These are phyloP conservation scores for Alloteropsis semialata DNA, from an alignment of 176 grass and related monocot genomes.

Conservation along the genomic window DNA sequence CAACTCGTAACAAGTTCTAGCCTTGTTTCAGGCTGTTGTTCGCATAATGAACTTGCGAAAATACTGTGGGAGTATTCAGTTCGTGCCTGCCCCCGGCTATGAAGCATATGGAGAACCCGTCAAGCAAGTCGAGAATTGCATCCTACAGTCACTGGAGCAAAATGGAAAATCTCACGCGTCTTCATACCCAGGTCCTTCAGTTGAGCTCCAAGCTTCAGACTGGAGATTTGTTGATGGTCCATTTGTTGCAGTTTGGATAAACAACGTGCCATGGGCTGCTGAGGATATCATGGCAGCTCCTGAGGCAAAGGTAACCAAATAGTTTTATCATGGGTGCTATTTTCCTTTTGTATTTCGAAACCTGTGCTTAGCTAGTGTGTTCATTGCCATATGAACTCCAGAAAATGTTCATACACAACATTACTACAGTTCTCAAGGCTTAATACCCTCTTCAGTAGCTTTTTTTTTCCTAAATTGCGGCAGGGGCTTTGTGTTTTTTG, in stretches of 20 bases:
- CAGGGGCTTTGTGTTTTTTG: background rate
- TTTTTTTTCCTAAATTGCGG: background rate
- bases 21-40: constrained; percentile 52
- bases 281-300: constrained; percentile 65
- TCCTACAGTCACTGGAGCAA: background rate
- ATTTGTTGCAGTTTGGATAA: constrained; percentile 67
- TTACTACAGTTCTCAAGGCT: background rate
- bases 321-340: background rate
- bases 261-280: constrained; percentile 76
- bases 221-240: constrained; percentile 72
- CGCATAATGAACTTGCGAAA: constrained; percentile 67
- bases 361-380: background rate
- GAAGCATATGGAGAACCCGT: constrained; percentile 58
- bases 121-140: constrained; percentile 27
- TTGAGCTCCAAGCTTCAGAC: constrained; percentile 37
- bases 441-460: background rate
- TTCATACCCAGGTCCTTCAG: constrained; percentile 51
- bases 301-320: constrained; percentile 57
- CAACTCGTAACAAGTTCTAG: background rate
- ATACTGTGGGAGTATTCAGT: constrained; percentile 55
- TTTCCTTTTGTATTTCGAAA: constrained; percentile 1
- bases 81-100: constrained; percentile 77
- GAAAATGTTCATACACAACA: no score
- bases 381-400: no score
- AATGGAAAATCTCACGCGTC: constrained; percentile 5